Evolutionary conservation across 129 eudicot genomes (phyloP).

Genomic region (Chrysanthemum lavandulifolium): DNA sequence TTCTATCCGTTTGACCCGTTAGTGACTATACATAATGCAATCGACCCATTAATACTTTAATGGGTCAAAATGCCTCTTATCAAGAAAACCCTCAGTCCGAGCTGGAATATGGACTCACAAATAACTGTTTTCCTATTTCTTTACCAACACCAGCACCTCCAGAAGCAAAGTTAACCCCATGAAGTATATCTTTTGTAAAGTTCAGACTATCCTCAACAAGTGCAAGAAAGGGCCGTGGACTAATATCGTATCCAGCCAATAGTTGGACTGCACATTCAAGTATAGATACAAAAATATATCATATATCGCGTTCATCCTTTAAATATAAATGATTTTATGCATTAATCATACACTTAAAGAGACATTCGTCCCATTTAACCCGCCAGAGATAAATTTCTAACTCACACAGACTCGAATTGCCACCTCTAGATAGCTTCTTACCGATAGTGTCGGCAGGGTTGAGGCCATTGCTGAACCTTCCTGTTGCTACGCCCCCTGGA

Average conservation of each 20-base stretch:
- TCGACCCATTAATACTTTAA: too few relatives aligned
- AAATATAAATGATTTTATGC: too few relatives aligned
- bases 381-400: too few relatives aligned
- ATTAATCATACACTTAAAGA: too few relatives aligned
- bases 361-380: too few relatives aligned
- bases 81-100: background rate
- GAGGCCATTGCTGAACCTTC: slow-evolving; percentile 54
- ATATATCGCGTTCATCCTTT: too few relatives aligned
- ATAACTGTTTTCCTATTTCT: slow-evolving; percentile 12
- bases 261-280: slow-evolving; percentile 26
- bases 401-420: too few relatives aligned
- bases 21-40: too few relatives aligned
- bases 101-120: slow-evolving; percentile 20
- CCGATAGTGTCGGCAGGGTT: slow-evolving; percentile 43
- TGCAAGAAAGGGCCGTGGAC: slow-evolving; percentile 50
- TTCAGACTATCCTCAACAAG: slow-evolving; percentile 20
- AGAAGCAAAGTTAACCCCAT: slow-evolving; percentile 50
- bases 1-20: too few relatives aligned
- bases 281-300: background rate
- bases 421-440: background rate
- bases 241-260: slow-evolving; percentile 37
- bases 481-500: slow-evolving; percentile 32
- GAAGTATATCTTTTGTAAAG: slow-evolving; percentile 31
- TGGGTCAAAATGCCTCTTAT: background rate
- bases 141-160: slow-evolving; percentile 45